Evolutionary conservation across 768 basidiomycete species (phyloP), one percentile per base, ranked within the genome.

Genomic region (Galerina marginata): DNA sequence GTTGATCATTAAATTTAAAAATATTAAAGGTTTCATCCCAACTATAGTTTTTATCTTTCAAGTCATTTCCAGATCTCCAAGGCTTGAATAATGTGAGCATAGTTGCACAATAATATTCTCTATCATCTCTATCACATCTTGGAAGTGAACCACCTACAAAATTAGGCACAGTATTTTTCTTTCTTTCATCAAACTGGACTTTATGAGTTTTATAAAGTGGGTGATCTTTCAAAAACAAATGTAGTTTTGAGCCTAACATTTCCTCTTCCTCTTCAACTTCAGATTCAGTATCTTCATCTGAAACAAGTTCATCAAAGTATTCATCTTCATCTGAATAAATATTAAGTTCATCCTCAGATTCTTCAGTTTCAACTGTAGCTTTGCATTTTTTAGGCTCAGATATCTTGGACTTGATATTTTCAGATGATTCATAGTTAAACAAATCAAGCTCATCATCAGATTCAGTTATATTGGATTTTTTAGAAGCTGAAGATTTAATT

Each of bases 31-130:
- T 55, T 23, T 58, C 50, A 45, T 52, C 49, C 56, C 64, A 67
- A 9, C 12, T 50, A 20, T 20, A 9, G 33, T 49, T 20, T 26
- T 5, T 9, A 37, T 43, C 2, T 52, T 42, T 26, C 54, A 9
- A 52, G 67, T 69, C 20, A 74, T 54, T 36, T 75, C 72, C 11
- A 49, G 53, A 4, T 68, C 48, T 11, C 77, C 76, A 77, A 3
- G 74, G 72, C 39, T 69, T 70, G 48, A 76, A 73, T 3, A 76
- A 60, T 9, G 66, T 62, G n/a, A 14, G 20, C 20, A 20, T 20
- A 20, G 20, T 20, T 1, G 20, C 20, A 20, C 20, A 20, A 20
- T 20, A 20, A 20, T 20, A 20, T 20, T 20, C 20, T 20, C 20
- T 20, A 20, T 20, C 20, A 20, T 2, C 20, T 20, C 20, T 20